These are phyloP conservation scores for Hydnum rufescens DNA, from an alignment of 768 basidiomycete genomes.

Conservation along the genomic window DNA sequence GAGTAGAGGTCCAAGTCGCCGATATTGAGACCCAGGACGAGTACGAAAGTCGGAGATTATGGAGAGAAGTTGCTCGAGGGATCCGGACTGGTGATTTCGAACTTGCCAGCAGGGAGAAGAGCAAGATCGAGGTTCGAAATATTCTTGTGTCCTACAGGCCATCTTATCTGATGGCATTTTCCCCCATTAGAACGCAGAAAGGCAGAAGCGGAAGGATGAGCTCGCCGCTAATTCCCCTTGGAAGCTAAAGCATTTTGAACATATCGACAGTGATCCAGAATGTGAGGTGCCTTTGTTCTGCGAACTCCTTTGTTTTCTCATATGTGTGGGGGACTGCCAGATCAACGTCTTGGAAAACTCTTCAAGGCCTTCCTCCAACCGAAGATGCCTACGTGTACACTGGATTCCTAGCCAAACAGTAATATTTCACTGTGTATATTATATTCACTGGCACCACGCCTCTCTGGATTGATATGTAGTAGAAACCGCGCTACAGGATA, in stretches of 20 bases:
- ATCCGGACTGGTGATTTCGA: constrained; percentile 88
- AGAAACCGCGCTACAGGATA: no score
- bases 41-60: constrained; percentile 73
- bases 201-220: constrained; percentile 76
- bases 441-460: no score
- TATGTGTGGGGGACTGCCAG: constrained; percentile 19
- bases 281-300: constrained; percentile 29
- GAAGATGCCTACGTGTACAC: constrained; percentile 64
- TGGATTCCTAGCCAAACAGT: no score
- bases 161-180: background rate
- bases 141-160: background rate
- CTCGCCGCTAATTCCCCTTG: constrained; percentile 46
- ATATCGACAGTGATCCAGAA: constrained; percentile 45
- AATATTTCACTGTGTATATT: no score
- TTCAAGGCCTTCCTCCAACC: constrained; percentile 44
- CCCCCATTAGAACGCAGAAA: constrained; percentile 62
- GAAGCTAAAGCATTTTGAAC: constrained; percentile 58
- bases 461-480: no score
- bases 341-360: constrained; percentile 41
- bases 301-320: background rate
- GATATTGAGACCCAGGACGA: constrained; percentile 38
- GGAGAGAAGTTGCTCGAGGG: constrained; percentile 74
- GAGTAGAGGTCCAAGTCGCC: constrained; percentile 55
- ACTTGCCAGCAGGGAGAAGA: constrained; percentile 72
- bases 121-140: constrained; percentile 57